Conservation (phyloP, 441 rosid genomes). For the Pelargonium myrrhifolium region DNA sequence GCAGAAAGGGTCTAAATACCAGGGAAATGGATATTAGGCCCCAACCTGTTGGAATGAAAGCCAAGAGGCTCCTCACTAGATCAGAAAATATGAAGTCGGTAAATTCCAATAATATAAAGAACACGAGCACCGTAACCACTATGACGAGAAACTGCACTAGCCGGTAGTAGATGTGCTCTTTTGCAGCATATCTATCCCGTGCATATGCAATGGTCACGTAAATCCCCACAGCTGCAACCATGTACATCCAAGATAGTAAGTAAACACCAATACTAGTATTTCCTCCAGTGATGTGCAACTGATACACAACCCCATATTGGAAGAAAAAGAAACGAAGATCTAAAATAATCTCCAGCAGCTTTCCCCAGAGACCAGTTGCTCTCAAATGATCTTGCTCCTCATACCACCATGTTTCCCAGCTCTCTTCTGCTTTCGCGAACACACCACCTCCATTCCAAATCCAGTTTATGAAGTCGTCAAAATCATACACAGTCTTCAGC, state of each 20-base stretch:
- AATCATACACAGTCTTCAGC: neutral
- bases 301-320: neutral
- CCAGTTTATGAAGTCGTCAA: neutral
- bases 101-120: neutral
- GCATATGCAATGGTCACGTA: neutral
- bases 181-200: neutral
- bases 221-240: neutral
- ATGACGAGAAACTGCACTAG: neutral
- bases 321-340: neutral
- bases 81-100: neutral
- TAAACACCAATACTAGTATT: neutral
- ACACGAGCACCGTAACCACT: neutral
- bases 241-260: neutral
- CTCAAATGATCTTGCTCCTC: conserved; percentile 2
- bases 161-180: conserved; percentile 1
- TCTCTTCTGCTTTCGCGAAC: neutral
- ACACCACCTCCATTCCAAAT: neutral
- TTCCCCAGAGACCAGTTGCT: neutral
- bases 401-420: neutral
- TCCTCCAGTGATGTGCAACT: neutral
- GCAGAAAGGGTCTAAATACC: neutral
- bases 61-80: neutral
- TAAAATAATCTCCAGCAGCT: neutral
- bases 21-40: neutral
- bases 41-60: neutral